phyloP scores from a whole-genome alignment of 306 rosid genomes.

The Trifolium dubium region DNA sequence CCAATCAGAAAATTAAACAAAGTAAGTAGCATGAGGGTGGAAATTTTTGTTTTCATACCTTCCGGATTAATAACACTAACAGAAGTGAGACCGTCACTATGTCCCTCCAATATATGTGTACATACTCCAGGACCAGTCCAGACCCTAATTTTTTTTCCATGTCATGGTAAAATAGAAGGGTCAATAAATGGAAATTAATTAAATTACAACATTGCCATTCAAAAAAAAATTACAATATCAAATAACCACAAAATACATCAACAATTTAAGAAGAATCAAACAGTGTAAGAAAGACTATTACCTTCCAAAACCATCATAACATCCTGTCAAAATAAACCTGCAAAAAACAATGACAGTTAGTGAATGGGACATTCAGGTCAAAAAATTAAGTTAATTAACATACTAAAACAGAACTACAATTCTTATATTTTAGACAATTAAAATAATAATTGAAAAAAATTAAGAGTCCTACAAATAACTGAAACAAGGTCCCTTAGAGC shows the following conservation, averaged over 20 bases:
- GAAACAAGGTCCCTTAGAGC: background rate
- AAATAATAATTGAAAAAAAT: background rate
- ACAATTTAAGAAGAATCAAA: constrained; percentile 28
- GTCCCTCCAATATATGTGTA: constrained; percentile 85
- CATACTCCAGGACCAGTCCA: constrained; percentile 82
- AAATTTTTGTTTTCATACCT: constrained; percentile 52
- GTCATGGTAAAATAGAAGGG: background rate
- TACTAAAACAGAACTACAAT: background rate
- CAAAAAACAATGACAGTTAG: constrained; percentile 42
- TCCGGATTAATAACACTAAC: constrained; percentile 60
- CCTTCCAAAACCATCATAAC: constrained; percentile 93
- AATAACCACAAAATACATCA: constrained; percentile 14
- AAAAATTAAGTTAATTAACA: constrained; percentile 23
- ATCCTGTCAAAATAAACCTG: constrained; percentile 97
- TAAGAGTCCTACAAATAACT: background rate
- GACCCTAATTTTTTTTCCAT: constrained; percentile 52
- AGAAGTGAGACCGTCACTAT: constrained; percentile 73
- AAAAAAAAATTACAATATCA: background rate
- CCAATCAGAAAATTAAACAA: constrained; percentile 1
- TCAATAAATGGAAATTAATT: constrained; percentile 20
- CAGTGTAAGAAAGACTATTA: constrained; percentile 37
- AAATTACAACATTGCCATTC: constrained; percentile 9
- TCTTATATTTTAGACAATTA: constrained; percentile 1
- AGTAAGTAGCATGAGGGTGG: background rate
- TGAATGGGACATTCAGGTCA: constrained; percentile 6